phyloP scores from a whole-genome alignment of 2,329 filamentous ascomycete genomes.

The Aspergillus pseudoviridinutans region DNA sequence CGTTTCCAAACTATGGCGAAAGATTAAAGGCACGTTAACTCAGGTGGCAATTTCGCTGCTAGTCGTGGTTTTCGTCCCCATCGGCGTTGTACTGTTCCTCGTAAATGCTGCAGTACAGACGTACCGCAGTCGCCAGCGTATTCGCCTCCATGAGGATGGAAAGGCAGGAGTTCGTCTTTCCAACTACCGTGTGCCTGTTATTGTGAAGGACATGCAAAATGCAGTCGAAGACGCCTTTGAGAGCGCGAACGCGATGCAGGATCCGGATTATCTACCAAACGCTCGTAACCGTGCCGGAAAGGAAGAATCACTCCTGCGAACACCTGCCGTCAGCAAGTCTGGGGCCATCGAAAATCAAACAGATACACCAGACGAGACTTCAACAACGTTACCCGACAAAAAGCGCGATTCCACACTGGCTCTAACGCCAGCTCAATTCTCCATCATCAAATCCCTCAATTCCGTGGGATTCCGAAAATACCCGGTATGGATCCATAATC shows the following conservation, averaged over 20 bases:
- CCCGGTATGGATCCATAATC: constrained; percentile 55
- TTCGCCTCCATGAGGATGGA: constrained; percentile 70
- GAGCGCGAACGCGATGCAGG: constrained; percentile 63
- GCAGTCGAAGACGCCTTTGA: constrained; percentile 77
- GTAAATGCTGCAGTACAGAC: constrained; percentile 75
- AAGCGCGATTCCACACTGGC: constrained; percentile 64
- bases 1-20: constrained; percentile 32
- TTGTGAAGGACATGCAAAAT: constrained; percentile 70
- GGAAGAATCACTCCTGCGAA: constrained; percentile 6
- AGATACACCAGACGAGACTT: neutral
- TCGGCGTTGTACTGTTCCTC: constrained; percentile 68
- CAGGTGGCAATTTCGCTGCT: constrained; percentile 62
- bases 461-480: constrained; percentile 56
- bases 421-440: constrained; percentile 73
- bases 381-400: neutral
- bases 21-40: constrained; percentile 41
- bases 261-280: constrained; percentile 65
- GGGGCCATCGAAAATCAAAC: constrained; percentile 1
- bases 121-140: constrained; percentile 67
- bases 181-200: constrained; percentile 70
- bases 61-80: constrained; percentile 66
- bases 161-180: constrained; percentile 63
- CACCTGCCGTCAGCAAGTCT: neutral
- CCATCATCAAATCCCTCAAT: constrained; percentile 76
- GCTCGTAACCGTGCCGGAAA: constrained; percentile 41